Conservation (phyloP, 768 basidiomycete species). For the Hericium erinaceus region DNA sequence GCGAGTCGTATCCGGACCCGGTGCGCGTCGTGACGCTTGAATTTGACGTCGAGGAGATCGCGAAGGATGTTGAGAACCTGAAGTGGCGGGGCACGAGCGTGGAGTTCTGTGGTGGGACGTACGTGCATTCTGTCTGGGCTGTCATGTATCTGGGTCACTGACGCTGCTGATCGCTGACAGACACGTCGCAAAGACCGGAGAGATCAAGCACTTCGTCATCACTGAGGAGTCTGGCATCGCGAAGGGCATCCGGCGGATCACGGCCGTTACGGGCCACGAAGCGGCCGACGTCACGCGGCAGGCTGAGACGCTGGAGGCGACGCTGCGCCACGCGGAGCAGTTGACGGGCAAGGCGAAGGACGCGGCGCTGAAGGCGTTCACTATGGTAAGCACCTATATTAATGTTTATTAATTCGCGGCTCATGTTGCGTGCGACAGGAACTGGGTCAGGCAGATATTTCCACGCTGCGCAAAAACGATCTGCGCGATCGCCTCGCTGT, state of each 20-base stretch:
- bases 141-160: background rate
- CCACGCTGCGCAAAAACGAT: constrained; percentile 70
- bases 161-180: constrained; percentile 27
- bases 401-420: background rate
- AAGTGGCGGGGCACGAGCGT: constrained; percentile 89
- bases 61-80: constrained; percentile 75
- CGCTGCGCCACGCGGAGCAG: constrained; percentile 52
- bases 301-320: constrained; percentile 52
- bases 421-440: constrained; percentile 42
- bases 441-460: constrained; percentile 83
- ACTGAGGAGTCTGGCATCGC: constrained; percentile 96
- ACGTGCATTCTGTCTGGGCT: constrained; percentile 23
- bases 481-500: constrained; percentile 64
- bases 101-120: constrained; percentile 99
- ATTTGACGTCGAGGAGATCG: constrained; percentile 79
- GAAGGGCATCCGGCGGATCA: constrained; percentile 92
- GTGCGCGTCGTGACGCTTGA: constrained; percentile 92
- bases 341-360: constrained; percentile 77
- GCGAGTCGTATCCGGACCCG: constrained; percentile 95
- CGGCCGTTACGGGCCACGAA: constrained; percentile 91
- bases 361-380: constrained; percentile 71
- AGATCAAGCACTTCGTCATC: constrained; percentile 94
- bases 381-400: constrained; percentile 42
- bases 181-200: constrained; percentile 92
- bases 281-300: constrained; percentile 71